Base-by-base conservation (phyloP, 1,139 yeast species). In the Protomyces lactucae-debilis region DNA sequence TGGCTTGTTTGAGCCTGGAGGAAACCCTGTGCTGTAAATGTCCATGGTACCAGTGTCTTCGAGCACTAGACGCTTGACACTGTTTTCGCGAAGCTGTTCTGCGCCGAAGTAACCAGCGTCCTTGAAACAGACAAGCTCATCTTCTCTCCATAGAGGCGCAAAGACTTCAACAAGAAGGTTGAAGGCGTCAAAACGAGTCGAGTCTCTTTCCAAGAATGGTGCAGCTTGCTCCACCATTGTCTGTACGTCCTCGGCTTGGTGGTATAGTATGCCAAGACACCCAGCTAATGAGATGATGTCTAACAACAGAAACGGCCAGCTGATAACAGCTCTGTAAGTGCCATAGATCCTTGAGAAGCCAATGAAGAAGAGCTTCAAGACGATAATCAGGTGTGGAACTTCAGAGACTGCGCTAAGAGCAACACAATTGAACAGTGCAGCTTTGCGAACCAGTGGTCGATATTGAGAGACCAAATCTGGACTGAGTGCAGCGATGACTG, bases 321-420 rank as follows among this genome's bases (percentile, higher is more conserved):
- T 55, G n/a, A 59, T 18, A 28, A 39, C n/a, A 28, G 43, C 40
- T 3, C 37, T 32, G 28, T 52, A 40, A 0, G 52, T 16, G 35
- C 63, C 63, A 14, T 16, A 52, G n/a, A 59, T 6, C 43, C 35
- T 52, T 21, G 45, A 51, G 43, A 21, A 32, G 16, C 32, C n/a
- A 9, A 59, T 40, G 28, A 28, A 46, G 48, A 51, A 52, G 12
- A 59, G 45, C 36, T 52, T 52, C 40, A 52, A 18, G 32, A 37
- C 46, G 35, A 59, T 52, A n/a, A 59, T 8, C 35, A 18, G 40
- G 57, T 59, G 63, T 28, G 63, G 63, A 4, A 40, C n/a, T 52
- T 59, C 63, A 21, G 52, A 23, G 37, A 43, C 51, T 25, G 23
- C 23, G 18, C 48, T 28, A 40, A 59, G 35, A 8, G 35, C 21